These are phyloP conservation scores for Pichia sp. DNA, from an alignment of 1,139 yeast genomes.

Conservation along the genomic window DNA sequence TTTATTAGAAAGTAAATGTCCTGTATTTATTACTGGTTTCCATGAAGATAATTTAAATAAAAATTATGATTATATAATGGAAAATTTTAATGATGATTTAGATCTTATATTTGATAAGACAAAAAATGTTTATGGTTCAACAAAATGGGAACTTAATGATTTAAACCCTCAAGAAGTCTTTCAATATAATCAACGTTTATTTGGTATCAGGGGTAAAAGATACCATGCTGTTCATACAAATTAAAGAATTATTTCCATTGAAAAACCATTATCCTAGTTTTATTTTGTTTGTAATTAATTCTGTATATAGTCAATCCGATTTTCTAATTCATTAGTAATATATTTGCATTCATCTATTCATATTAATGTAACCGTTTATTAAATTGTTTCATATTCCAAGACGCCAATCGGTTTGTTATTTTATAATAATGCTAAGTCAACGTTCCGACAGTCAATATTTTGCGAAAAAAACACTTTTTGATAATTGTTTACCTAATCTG, in stretches of 20 bases:
- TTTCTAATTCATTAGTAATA: background rate
- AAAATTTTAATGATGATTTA: slow-evolving; percentile 64
- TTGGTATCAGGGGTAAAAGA: slow-evolving; percentile 93
- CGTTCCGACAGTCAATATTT: too few species aligned
- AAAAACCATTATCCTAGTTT: background rate
- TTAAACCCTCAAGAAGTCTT: slow-evolving; percentile 86
- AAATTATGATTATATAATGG: slow-evolving; percentile 66
- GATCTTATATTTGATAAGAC: slow-evolving; percentile 76
- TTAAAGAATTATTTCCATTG: background rate
- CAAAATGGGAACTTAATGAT: slow-evolving; percentile 93
- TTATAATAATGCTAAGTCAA: too few species aligned
- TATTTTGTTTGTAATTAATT: slow-evolving; percentile 1
- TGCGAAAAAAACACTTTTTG: too few species aligned
- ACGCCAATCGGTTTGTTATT: too few species aligned
- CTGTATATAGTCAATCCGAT: slow-evolving; percentile 12
- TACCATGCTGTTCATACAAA: slow-evolving; percentile 63
- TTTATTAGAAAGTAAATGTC: slow-evolving; percentile 85
- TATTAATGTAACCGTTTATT: too few species aligned
- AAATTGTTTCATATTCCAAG: too few species aligned
- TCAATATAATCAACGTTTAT: slow-evolving; percentile 82
- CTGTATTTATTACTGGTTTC: slow-evolving; percentile 85
- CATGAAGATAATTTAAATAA: slow-evolving; percentile 64
- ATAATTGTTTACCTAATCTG: too few species aligned
- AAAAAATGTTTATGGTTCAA: slow-evolving; percentile 70
- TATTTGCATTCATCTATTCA: too few species aligned